Base-by-base conservation (phyloP, 176 grass and related monocot genomes). In the Secale cereale region DNA sequence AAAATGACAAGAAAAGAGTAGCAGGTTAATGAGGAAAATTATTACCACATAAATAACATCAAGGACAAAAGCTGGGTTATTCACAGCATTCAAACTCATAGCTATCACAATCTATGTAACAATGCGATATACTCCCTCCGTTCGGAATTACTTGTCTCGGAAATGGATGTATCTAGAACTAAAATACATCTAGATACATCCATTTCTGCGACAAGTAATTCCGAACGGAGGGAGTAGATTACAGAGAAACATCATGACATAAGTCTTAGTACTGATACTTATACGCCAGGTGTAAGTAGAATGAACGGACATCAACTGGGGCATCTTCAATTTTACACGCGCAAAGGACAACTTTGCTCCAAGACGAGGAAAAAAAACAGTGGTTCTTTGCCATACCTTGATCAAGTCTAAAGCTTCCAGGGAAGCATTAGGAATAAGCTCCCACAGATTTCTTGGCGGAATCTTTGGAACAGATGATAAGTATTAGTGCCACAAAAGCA, bases 391-490 rank as follows among this genome's bases (percentile, higher is more conserved):
- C 39, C 36, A 76, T 81, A 97, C 95, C 90, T 92, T 91, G 36
- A 97, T 94, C 83, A 97, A 82, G 59, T 97, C 92, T 79, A 97
- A 81, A 71, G 95, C 92, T 91, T 94, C 92, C 29, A 91, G 83
- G 73, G 88, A 88, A 78, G 95, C 95, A 91, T 93, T 94, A 77
- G 95, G 95, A 86, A 97, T 91, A 84, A 89, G 70, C 65, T 89
- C 92, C 80, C 83, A 86, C 25, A 97, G 52, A 81, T 93, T 93
- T 75, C 79, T 90, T 45, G 85, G 85, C n/a, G 85, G 87, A 78
- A 89, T 87, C 91, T 89, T 87, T 56, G 46, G 23, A 78, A 78
- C 81, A 85, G 15, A 87, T 56, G 82, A 83, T 66, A 31, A 45
- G 48, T 77, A 77, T 92, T 68, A 87, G 50, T 39, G 2, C 11